Percentiles rank a stretch among this genome's conserved stretches.
Evolutionary conservation across 495 filamentous ascomycete genomes (phyloP).

Genomic region (Penicillium paxilli): DNA sequence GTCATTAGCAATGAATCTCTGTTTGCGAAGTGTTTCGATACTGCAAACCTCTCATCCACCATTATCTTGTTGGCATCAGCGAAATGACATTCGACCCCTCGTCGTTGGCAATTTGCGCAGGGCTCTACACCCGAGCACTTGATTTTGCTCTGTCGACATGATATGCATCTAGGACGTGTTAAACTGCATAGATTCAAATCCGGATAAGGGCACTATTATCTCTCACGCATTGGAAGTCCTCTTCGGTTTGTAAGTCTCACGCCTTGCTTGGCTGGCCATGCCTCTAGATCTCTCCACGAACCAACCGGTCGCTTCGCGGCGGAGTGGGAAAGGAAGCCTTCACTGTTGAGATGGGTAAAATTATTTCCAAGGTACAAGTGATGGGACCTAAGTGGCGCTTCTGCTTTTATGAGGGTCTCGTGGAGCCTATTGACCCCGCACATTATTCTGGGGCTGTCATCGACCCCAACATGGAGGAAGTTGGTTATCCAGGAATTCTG

Average conservation of each 20-base stretch:
- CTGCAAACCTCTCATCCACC: slow-evolving; percentile 25
- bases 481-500: no score
- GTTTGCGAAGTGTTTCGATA: not conserved
- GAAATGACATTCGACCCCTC: slow-evolving; percentile 23
- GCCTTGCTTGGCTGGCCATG: no score
- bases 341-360: no score
- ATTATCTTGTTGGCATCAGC: slow-evolving; percentile 20
- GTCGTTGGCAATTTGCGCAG: slow-evolving; percentile 32
- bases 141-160: slow-evolving; percentile 40
- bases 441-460: no score
- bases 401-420: no score
- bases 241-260: slow-evolving; percentile 1
- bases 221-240: slow-evolving; percentile 17
- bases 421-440: no score
- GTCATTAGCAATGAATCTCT: not conserved
- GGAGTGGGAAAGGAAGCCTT: no score
- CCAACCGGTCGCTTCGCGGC: no score
- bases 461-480: no score
- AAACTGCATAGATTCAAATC: not conserved
- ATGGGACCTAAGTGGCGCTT: no score
- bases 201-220: not conserved
- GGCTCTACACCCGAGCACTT: slow-evolving; percentile 37
- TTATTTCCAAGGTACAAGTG: no score
- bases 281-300: not conserved
- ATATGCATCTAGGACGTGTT: slow-evolving; percentile 22